Evolutionary conservation across 2,329 filamentous ascomycete species (phyloP).

Genomic region (Ophiostoma pallidulum): DNA sequence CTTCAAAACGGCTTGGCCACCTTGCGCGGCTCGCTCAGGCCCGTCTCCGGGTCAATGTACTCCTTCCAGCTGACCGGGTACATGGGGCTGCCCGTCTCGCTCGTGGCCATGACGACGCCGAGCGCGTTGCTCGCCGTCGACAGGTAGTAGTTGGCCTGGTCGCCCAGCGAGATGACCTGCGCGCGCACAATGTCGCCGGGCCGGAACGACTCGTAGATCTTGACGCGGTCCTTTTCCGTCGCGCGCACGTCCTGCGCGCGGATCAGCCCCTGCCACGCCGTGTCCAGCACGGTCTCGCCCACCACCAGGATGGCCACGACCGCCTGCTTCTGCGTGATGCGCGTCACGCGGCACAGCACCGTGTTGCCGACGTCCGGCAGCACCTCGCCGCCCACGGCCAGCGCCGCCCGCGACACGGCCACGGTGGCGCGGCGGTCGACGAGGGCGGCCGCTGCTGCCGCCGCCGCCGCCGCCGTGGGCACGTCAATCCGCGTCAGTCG

Average conservation of each 20-base stretch:
- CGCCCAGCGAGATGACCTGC: constrained; percentile 80
- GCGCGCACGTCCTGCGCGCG: constrained; percentile 84
- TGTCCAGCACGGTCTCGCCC: constrained; percentile 59
- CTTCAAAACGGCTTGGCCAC: constrained; percentile 82
- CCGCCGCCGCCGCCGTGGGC: constrained; percentile 28
- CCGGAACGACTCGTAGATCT: constrained; percentile 81
- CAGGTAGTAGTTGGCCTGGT: constrained; percentile 93
- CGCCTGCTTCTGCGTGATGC: constrained; percentile 76
- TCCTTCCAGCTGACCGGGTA: constrained; percentile 92
- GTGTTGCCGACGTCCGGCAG: constrained; percentile 72
- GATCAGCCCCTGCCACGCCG: constrained; percentile 78
- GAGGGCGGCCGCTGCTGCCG: constrained; percentile 27
- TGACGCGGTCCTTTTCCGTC: constrained; percentile 92
- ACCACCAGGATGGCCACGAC: constrained; percentile 80
- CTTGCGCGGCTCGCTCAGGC: constrained; percentile 70
- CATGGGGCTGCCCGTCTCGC: constrained; percentile 83
- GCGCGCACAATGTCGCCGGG: constrained; percentile 88
- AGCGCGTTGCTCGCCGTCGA: constrained; percentile 84
- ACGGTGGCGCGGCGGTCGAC: constrained; percentile 40
- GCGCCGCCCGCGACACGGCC: constrained; percentile 41
- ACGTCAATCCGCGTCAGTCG: constrained; percentile 48
- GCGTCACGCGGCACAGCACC: constrained; percentile 77
- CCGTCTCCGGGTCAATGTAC: constrained; percentile 75
- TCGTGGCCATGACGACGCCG: constrained; percentile 87
- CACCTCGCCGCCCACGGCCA: constrained; percentile 42